These are phyloP conservation scores for Arachis monticola DNA, from an alignment of 331 rosid genomes.

Conservation along the genomic window DNA sequence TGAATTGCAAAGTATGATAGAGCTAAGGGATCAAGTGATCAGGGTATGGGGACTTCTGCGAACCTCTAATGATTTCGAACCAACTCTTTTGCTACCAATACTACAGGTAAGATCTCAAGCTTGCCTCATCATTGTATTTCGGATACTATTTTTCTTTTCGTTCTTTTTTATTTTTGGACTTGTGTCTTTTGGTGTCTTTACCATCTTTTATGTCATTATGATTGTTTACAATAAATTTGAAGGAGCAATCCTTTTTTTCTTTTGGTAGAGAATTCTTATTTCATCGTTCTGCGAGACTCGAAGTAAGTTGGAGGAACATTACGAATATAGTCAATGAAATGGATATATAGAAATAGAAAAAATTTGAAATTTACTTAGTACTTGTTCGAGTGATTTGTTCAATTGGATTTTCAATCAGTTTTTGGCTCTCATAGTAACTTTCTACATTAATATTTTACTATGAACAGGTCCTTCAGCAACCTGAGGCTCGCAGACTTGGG, in stretches of 20 bases:
- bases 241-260: neutral
- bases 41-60: conserved; percentile 78
- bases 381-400: neutral
- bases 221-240: neutral
- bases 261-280: no score
- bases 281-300: no score
- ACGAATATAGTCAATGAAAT: neutral
- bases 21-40: conserved; percentile 77
- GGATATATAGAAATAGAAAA: neutral
- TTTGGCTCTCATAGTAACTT: neutral
- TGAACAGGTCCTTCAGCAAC: conserved; percentile 82
- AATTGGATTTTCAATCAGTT: neutral
- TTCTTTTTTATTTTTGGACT: no score
- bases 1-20: conserved; percentile 68
- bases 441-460: neutral
- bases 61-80: conserved; percentile 80
- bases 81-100: conserved; percentile 71
- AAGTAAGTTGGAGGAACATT: neutral
- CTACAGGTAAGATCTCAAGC: conserved; percentile 63
- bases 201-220: neutral
- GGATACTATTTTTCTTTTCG: neutral
- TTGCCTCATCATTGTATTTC: conserved; percentile 6
- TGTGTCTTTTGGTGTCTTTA: conserved; percentile 13
- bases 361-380: neutral
- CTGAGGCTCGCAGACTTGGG: conserved; percentile 82